Percentiles rank a stretch among this genome's conserved stretches.
These are phyloP conservation scores for Hymenoscyphus linearis DNA, from an alignment of 2,329 filamentous ascomycete genomes.

Conservation along the genomic window DNA sequence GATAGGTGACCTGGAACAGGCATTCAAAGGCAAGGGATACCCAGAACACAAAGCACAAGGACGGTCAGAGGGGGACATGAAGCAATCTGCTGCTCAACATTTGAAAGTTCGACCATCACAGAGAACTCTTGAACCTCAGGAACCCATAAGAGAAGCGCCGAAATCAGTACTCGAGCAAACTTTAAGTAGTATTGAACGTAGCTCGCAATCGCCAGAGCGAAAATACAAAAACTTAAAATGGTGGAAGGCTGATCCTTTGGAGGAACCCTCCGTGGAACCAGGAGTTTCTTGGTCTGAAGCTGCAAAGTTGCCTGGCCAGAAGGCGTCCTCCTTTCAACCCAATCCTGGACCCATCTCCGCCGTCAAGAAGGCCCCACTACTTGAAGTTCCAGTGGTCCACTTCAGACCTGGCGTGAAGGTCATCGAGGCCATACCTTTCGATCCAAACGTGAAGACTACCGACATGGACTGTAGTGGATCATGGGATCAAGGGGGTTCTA, in stretches of 20 bases:
- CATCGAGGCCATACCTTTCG: neutral
- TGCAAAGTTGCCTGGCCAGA: neutral
- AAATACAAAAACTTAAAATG: neutral
- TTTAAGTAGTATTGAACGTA: neutral
- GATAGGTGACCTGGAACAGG: neutral
- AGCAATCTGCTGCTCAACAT: neutral
- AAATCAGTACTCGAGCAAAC: neutral
- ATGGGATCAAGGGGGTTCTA: neutral
- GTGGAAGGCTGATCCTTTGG: neutral
- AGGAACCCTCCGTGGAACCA: neutral
- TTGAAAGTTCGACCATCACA: neutral
- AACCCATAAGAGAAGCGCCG: neutral
- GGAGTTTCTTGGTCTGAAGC: neutral
- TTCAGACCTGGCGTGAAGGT: neutral
- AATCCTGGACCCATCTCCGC: neutral
- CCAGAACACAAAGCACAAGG: neutral
- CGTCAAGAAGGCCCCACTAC: neutral
- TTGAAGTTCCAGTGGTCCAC: neutral
- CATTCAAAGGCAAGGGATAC: neutral
- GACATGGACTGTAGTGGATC: neutral
- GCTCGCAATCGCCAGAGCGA: neutral
- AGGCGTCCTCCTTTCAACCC: neutral
- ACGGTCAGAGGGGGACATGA: neutral
- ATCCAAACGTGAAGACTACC: neutral
- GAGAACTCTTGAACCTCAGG: neutral